Evolutionary conservation across 2,329 filamentous ascomycete species (phyloP), one percentile per base, ranked within the genome.

Genomic region (Cladosporium sphaerospermum): DNA sequence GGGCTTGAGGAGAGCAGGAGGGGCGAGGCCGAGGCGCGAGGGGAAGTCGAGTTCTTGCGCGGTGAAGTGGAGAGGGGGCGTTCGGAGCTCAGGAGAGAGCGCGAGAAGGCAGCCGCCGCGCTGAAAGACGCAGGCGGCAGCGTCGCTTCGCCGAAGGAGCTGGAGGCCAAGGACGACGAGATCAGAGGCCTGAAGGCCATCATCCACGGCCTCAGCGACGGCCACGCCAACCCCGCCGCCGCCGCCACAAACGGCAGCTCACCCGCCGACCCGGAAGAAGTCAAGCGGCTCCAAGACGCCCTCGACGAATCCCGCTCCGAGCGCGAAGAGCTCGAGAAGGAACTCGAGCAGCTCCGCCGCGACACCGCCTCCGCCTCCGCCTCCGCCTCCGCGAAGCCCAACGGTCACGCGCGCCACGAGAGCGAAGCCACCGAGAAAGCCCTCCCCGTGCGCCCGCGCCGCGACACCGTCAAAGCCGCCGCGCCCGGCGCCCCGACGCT

Each of bases 171-270:
- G 67, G 92, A 99, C 64, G 93, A 99, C 63, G 93, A 99, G 74
- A 97, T 99, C 64, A 82, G 92, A 57, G 93, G 93, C 44, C 79
- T 99, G 59, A 99, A 97, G 71, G 92, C 93, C 41, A 97, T 99
- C 66, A 97, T 99, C 56, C 92, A 97, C 71, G 96, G 89, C 14
- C 78, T 99, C 36, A 96, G 90, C 68, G 81, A 89, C 56, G 89
- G 89, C 60, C 81, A 84, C 1, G 51, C 65, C 34, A 57, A 64
- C 63, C 39, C 67, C 10, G 23, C 23, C 23, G 23, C 23, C 23
- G 16, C 16, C 16, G 42, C 31, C 62, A 40, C 68, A 64, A 33
- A 61, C 62, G 45, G 62, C 16, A 11, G 40, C 18, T 48, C 53
- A 28, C n/a, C 42, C 10, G 37, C 45, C 18, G 57, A 57, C 59